Conservation (phyloP, 495 filamentous ascomycete genomes). For the Oidiodendron maius region DNA sequence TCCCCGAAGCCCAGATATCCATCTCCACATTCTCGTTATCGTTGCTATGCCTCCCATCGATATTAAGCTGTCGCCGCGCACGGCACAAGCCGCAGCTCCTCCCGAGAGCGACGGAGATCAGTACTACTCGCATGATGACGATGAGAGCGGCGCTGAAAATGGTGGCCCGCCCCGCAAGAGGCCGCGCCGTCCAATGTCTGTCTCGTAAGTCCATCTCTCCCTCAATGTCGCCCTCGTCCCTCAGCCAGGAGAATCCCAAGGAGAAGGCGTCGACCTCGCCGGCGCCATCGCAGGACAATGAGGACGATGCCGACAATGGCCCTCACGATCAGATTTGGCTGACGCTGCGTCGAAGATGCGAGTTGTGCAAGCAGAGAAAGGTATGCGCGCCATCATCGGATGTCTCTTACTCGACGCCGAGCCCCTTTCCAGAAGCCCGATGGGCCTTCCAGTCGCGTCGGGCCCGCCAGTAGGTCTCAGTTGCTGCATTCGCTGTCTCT, state of each 20-base stretch:
- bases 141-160: slow-evolving; percentile 20
- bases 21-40: not conserved
- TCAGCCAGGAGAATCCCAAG: too few relatives aligned
- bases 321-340: slow-evolving; percentile 17
- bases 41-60: slow-evolving; percentile 13
- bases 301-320: slow-evolving; percentile 3
- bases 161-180: slow-evolving; percentile 24
- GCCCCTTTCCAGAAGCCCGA: too few relatives aligned
- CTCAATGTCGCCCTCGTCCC: too few relatives aligned
- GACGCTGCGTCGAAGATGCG: slow-evolving; percentile 49
- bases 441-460: too few relatives aligned
- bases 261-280: not conserved
- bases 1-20: not conserved
- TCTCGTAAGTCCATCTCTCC: slow-evolving; percentile 26
- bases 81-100: slow-evolving; percentile 8
- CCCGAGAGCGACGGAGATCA: slow-evolving; percentile 22
- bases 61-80: slow-evolving; percentile 15
- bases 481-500: too few relatives aligned
- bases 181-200: slow-evolving; percentile 23
- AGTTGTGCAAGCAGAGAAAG: slow-evolving; percentile 80
- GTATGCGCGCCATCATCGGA: too few relatives aligned
- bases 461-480: too few relatives aligned
- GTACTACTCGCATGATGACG: slow-evolving; percentile 11
- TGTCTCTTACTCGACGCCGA: too few relatives aligned
- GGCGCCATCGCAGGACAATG: not conserved